Base-by-base conservation (phyloP, 495 filamentous ascomycete genomes). In the Talaromyces liani region DNA sequence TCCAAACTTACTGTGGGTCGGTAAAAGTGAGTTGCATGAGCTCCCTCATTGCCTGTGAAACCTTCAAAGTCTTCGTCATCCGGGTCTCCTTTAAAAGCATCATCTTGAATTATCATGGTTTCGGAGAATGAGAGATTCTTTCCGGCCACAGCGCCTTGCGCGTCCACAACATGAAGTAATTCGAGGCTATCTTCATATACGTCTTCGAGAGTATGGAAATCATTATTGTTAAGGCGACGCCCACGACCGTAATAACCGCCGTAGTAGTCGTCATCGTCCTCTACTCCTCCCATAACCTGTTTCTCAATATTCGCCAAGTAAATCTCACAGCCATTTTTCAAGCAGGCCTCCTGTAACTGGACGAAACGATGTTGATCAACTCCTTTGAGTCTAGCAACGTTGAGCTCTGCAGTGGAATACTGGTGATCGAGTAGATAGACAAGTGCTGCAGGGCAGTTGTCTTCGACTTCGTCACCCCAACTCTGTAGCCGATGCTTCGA, bases 331-430 rank as follows among this genome's bases (percentile, higher is more conserved):
- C 64, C 64, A 10, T 67, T 66, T 14, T 77, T 68, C 4, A 66
- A 56, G 47, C 77, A 78, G 0, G 75, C 61, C 22, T 74, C 60
- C 22, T 63, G 60, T 22, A 83, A 65, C 34, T 61, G 62, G 36
- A 66, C 63, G 6, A 70, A 69, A 3, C 68, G 66, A 2, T 39
- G 51, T 6, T 65, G 60, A 63, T 86, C 84, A 3, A 60, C 58
- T 0, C 70, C 69, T 65, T 84, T 82, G n/a, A 85, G 64, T 0
- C 61, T 65, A 18, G 65, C 55, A 16, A 76, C 65, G 20, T 68
- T 69, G 12, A 82, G 68, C 58, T 69, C 77, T 14, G 72, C 70
- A n/a, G 74, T 71, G 6, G 81, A 76, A 65, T 85, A 85, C 58
- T 78, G 57, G 59, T 84, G 77, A 5, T 79, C 73, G 7, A 85